phyloP scores from a whole-genome alignment of 805 yeast species.

The Starmerella cellae region DNA sequence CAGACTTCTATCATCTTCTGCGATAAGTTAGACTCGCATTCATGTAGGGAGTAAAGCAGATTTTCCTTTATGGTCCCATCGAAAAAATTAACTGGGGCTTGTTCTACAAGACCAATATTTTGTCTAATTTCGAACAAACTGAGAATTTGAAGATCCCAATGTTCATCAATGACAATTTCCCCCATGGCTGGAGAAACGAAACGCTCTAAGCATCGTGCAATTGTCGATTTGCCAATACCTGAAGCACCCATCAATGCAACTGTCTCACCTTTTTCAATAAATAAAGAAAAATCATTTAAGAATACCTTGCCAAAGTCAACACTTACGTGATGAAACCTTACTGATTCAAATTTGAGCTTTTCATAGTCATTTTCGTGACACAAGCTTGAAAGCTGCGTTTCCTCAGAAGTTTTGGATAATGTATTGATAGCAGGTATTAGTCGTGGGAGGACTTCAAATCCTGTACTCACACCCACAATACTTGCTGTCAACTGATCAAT shows the following conservation, averaged over 20 bases:
- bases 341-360: slow-evolving; percentile 6
- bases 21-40: neutral
- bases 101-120: slow-evolving; percentile 58
- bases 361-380: no score
- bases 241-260: slow-evolving; percentile 72
- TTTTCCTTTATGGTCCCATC: slow-evolving; percentile 65
- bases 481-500: slow-evolving; percentile 47
- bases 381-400: no score
- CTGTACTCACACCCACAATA: slow-evolving; percentile 70
- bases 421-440: slow-evolving; percentile 7
- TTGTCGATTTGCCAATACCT: slow-evolving; percentile 85
- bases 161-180: slow-evolving; percentile 34
- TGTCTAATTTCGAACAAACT: slow-evolving; percentile 39
- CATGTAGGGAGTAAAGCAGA: slow-evolving; percentile 26
- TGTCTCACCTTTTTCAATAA: slow-evolving; percentile 35
- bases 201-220: slow-evolving; percentile 43
- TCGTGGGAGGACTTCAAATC: slow-evolving; percentile 34
- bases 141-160: slow-evolving; percentile 34
- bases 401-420: no score
- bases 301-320: no score
- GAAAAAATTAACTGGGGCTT: slow-evolving; percentile 49
- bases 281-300: slow-evolving; percentile 33
- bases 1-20: slow-evolving; percentile 21
- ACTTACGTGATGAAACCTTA: slow-evolving; percentile 11
- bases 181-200: slow-evolving; percentile 36